Evolutionary conservation across 192 early-diverging fungal species (phyloP), one percentile per base, ranked within the genome.

Genomic region (Piromyces finnis): DNA sequence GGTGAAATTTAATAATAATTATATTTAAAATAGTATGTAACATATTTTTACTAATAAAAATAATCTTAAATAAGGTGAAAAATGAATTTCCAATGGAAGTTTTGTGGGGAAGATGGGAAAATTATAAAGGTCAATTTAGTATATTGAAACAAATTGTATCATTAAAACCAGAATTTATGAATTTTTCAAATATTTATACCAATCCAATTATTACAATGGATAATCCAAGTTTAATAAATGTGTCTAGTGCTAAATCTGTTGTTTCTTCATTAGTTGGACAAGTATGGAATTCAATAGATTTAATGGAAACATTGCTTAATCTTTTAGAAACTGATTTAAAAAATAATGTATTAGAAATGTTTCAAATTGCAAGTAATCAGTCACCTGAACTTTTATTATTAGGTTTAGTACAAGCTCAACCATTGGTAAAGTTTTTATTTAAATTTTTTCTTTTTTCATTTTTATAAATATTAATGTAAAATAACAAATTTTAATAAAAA

Each of bases 81-180:
- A 87, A 87, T 41, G 84, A 85, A 18, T 94, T 94, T 80, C 94
- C 94, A 27, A 84, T 90, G 28, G 82, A 88, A n/a, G 85, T 84
- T 1, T 90, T 94, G 82, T 92, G 92, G 86, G 91, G 91, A 30
- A 85, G 85, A 81, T 95, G 94, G 94, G 87, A 85, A 28, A 92
- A 94, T 82, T 80, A 86, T 14, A 88, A 86, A 17, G 91, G 88
- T 15, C 93, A 95, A 83, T 83, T 95, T 26, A 91, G 89, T 29
- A 86, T 93, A 32, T 82, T 95, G 77, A 89, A 85, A 79, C 88
- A 90, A 78, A 86, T 92, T 2, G 86, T 92, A 28, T 84, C 86
- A 51, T 84, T 86, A 18, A 84, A 91, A 4, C 83, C 88, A 14
- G 91, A 92, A 28, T 82, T 91, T 5, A 86, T 95, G 39, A 89